Base-by-base conservation (phyloP, 2,329 filamentous ascomycete genomes). In the Meredithiella fracta region DNA sequence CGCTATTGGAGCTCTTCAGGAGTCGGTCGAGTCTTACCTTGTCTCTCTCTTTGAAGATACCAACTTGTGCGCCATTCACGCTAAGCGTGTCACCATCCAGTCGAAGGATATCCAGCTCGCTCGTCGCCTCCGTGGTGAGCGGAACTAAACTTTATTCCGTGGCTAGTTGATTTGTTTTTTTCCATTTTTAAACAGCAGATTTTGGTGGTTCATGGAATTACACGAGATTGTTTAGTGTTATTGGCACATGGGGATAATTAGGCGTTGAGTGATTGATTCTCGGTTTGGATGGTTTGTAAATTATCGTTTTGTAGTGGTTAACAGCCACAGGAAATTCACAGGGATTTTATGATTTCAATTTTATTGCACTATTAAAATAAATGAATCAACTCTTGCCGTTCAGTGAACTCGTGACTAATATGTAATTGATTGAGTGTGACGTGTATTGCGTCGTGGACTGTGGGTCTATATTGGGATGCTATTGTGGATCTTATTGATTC, bases 31-130 rank as follows among this genome's bases (percentile, higher is more conserved):
- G 78, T 94, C 92, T 1, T 97, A 96, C 76, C 85, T 98, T 66
- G 90, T 97, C 73, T 94, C 90, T 47, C 84, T 97, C 62, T 97
- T 97, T 66, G 90, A 97, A 74, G 91, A 97, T 70, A 96, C 91
- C 75, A 97, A 97, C 78, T 76, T 95, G 54, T 97, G 91, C 75
- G 91, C 92, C 68, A 95, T 97, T 72, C 92, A 97, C 75, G 91
- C 92, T 74, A 97, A 97, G 83, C 89, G 92, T 76, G 92, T 97
- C 68, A 97, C 91, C 67, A 97, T 97, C 73, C 91, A 91, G 73
- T 83, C 83, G 54, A 96, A 96, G 79, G 91, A 96, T 66, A 96
- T 97, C 69, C 91, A 97, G 75, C 82, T 97, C 53, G 90, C 91
- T 67, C 86, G 92, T 64, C 86, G 92, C 67, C 87, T 98, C 68